Base-by-base conservation (phyloP, 176 grass and related monocot genomes). In the Oropetium thomaeum region DNA sequence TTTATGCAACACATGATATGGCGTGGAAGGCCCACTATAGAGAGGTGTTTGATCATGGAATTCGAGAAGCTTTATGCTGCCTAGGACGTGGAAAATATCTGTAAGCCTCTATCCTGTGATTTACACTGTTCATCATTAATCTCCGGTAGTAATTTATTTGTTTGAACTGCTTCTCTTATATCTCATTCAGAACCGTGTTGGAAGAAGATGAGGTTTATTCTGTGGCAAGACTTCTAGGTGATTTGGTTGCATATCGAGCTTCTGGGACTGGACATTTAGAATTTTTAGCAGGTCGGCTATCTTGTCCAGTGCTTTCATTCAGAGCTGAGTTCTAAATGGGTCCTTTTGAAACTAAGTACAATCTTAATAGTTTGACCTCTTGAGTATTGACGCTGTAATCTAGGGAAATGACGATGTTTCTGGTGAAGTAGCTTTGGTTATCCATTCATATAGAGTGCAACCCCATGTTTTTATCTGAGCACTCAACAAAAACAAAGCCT, bases 11-110 rank as follows among this genome's bases (percentile, higher is more conserved):
- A 47, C 96, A 95, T 87, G 96, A 98, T 83, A 88, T 90, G 63
- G 96, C 91, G 58, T 98, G 96, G 96, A 98, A 98, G 83, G 89
- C 91, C 86, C 92, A 98, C 82, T 98, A 98, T 79, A 89, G 96
- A 57, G 96, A 98, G 75, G 96, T 98, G 37, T 98, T 98, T 73
- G 95, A 98, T 77, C 89, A 98, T 79, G 91, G 89, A 40, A 98
- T 98, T 75, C 87, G 95, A 79, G 95, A 98, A 78, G 95, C 95
- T 88, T 76, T 98, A 61, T 98, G 95, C 73, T 98, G 95, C 85
- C 82, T 98, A 58, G 95, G 95, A 62, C 91, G 91, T 70, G 81
- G 78, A 67, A 92, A 98, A 55, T 98, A 98, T 89, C 59, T 94
- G 95, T 98, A 97, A 22, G 87, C 72, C 19, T n/a, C 16, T 66